These are phyloP conservation scores for Mortierella sp. DNA, from an alignment of 371 early-diverging fungal genomes.

Conservation along the genomic window DNA sequence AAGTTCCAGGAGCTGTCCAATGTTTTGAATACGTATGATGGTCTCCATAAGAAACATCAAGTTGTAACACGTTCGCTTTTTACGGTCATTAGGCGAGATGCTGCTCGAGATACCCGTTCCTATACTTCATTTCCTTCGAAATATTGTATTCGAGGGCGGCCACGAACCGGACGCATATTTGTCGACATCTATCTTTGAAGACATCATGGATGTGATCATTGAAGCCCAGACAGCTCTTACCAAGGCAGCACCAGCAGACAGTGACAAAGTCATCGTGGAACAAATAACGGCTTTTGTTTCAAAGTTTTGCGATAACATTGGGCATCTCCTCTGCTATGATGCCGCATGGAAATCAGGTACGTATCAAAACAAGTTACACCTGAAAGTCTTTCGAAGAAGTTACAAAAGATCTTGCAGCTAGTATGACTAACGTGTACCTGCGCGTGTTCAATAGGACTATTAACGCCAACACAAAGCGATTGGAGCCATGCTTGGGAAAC, in stretches of 20 bases:
- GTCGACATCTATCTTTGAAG: conserved; percentile 32
- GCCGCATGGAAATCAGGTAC: conserved; percentile 53
- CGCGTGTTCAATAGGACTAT: conserved; percentile 17
- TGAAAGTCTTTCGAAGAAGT: background rate
- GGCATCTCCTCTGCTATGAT: conserved; percentile 45
- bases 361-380: background rate
- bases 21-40: no score
- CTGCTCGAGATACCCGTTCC: conserved; percentile 35
- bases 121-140: conserved; percentile 27
- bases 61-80: background rate
- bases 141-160: conserved; percentile 32
- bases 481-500: conserved; percentile 48
- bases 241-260: background rate
- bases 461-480: conserved; percentile 31
- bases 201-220: conserved; percentile 39
- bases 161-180: conserved; percentile 42
- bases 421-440: background rate
- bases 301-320: conserved; percentile 26
- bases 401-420: background rate
- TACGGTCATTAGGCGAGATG: conserved; percentile 28
- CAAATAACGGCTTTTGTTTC: conserved; percentile 23
- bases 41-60: background rate
- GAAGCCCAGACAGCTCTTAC: background rate
- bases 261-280: background rate
- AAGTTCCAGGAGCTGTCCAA: background rate